Percentiles rank a stretch among this genome's conserved stretches.
phyloP scores from a whole-genome alignment of 2,329 filamentous ascomycete species.

The Sporothrix brasiliensis region DNA sequence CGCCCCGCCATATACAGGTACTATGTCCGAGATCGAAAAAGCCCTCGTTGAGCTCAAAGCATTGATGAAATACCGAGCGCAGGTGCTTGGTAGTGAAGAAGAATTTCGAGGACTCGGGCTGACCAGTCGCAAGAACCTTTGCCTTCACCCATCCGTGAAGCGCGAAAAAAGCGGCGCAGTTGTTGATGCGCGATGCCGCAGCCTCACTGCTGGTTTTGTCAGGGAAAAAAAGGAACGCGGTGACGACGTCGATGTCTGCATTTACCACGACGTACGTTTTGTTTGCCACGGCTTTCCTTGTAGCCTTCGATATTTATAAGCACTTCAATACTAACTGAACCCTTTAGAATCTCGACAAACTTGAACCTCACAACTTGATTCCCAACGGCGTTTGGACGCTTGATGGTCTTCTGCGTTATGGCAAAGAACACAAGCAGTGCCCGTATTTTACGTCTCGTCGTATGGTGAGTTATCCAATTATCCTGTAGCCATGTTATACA shows the following conservation, averaged over 20 bases:
- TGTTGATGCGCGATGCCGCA: slow-evolving; percentile 94
- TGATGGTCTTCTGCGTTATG: slow-evolving; percentile 83
- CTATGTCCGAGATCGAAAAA: slow-evolving; percentile 99
- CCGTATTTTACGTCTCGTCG: slow-evolving; percentile 94
- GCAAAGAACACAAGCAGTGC: slow-evolving; percentile 94
- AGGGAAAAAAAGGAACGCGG: slow-evolving; percentile 96
- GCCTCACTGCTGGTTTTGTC: slow-evolving; percentile 92
- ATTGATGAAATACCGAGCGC: slow-evolving; percentile 90
- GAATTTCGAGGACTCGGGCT: slow-evolving; percentile 91
- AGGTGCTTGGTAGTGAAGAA: slow-evolving; percentile 87
- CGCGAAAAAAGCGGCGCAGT: slow-evolving; percentile 92
- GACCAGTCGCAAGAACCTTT: slow-evolving; percentile 96
- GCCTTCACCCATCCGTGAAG: slow-evolving; percentile 93
- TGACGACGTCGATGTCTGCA: slow-evolving; percentile 89
- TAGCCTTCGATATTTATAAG: background rate
- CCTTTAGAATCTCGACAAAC: slow-evolving; percentile 78
- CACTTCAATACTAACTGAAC: slow-evolving; percentile 31
- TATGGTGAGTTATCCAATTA: slow-evolving; percentile 66
- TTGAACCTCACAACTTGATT: slow-evolving; percentile 92
- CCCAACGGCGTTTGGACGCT: slow-evolving; percentile 96
- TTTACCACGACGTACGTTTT: slow-evolving; percentile 81
- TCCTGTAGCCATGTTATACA: background rate
- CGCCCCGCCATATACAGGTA: slow-evolving; percentile 54
- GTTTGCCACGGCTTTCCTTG: background rate
- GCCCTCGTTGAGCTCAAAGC: slow-evolving; percentile 87